phyloP scores from a whole-genome alignment of 78 protist species.

The Dictyostelium firmibasis region DNA sequence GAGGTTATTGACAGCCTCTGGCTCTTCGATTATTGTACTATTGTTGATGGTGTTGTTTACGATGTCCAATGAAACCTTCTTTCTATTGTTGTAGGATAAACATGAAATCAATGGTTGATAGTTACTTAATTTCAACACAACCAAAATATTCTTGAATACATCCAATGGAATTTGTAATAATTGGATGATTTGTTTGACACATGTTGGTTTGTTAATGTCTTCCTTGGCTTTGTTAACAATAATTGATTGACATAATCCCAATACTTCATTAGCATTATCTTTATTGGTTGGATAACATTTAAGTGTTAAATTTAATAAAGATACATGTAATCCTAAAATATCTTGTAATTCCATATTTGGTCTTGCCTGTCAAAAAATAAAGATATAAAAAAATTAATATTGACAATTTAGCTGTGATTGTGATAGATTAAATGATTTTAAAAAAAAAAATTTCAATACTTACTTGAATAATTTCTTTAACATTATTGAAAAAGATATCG shows the following conservation, averaged over 20 bases:
- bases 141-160: slow-evolving; percentile 63
- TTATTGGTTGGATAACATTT: slow-evolving; percentile 85
- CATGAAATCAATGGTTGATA: slow-evolving; percentile 62
- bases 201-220: slow-evolving; percentile 66
- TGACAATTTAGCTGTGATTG: too few relatives aligned
- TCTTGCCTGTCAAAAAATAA: slow-evolving; percentile 36
- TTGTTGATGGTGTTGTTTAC: slow-evolving; percentile 17
- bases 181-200: slow-evolving; percentile 54
- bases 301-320: slow-evolving; percentile 89
- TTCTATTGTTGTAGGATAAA: slow-evolving; percentile 70
- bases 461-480: slow-evolving; percentile 61
- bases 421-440: too few relatives aligned
- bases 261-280: slow-evolving; percentile 85
- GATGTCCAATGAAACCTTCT: slow-evolving; percentile 60
- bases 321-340: slow-evolving; percentile 78
- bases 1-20: slow-evolving; percentile 73
- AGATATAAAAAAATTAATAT: too few relatives aligned
- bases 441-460: too few relatives aligned
- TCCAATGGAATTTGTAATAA: slow-evolving; percentile 81
- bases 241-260: slow-evolving; percentile 34
- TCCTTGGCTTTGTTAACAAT: slow-evolving; percentile 39
- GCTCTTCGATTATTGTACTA: slow-evolving; percentile 55
- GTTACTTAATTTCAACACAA: slow-evolving; percentile 80
- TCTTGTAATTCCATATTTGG: slow-evolving; percentile 81
- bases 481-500: slow-evolving; percentile 79